Evolutionary conservation across 495 filamentous ascomycete species (phyloP).

Genomic region (Hyaloscypha variabilis): DNA sequence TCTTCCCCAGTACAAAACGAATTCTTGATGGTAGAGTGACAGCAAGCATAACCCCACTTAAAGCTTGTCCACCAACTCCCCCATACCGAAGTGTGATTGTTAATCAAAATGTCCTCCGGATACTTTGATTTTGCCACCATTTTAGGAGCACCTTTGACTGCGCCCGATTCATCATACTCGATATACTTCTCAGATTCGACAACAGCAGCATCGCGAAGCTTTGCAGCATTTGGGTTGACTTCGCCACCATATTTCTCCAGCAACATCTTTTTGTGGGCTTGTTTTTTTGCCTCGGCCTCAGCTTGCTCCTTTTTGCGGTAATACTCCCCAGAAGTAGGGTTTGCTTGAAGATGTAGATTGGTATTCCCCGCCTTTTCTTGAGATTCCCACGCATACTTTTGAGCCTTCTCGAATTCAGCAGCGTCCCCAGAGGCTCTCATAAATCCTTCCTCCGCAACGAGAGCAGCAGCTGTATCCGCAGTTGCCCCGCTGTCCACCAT

Average conservation of each 20-base stretch:
- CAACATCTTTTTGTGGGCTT: conserved; percentile 69
- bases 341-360: conserved; percentile 87
- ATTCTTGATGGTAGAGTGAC: conserved; percentile 90
- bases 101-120: conserved; percentile 79
- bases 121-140: conserved; percentile 83
- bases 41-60: conserved; percentile 97
- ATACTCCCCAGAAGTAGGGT: conserved; percentile 90
- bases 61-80: conserved; percentile 97
- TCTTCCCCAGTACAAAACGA: conserved; percentile 95
- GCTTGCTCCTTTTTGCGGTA: conserved; percentile 75
- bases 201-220: conserved; percentile 66
- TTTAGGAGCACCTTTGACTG: conserved; percentile 86
- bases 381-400: conserved; percentile 91
- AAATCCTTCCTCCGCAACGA: conserved; percentile 95
- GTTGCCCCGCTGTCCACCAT: conserved; percentile 91
- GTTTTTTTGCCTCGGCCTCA: conserved; percentile 68
- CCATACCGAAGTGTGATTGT: conserved; percentile 94
- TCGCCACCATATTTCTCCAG: conserved; percentile 84
- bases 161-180: conserved; percentile 89
- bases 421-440: conserved; percentile 90
- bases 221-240: conserved; percentile 62
- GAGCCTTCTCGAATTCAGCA: conserved; percentile 88
- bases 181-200: conserved; percentile 85
- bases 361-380: conserved; percentile 79
- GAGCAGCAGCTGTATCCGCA: conserved; percentile 76